phyloP scores from a whole-genome alignment of 768 basidiomycete species.

The Pilatotrama ljubarskyi region DNA sequence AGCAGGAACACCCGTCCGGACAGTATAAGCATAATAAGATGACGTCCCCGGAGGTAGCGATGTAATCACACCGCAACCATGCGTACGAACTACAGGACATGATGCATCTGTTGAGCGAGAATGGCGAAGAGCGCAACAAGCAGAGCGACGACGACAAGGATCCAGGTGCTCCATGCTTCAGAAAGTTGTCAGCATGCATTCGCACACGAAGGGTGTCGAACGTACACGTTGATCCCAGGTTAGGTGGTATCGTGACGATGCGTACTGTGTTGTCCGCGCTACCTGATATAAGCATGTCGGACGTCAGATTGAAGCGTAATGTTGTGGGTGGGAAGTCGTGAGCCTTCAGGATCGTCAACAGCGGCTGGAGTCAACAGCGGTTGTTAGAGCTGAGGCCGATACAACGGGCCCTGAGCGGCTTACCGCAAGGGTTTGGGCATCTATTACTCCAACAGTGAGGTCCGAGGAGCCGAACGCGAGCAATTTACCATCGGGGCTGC shows the following conservation, averaged over 20 bases:
- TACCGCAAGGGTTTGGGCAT: slow-evolving; percentile 76
- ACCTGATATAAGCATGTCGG: slow-evolving; percentile 80
- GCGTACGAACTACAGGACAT: not conserved
- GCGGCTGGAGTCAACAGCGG: slow-evolving; percentile 54
- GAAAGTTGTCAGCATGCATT: not conserved
- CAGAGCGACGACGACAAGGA: slow-evolving; percentile 30
- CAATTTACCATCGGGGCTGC: slow-evolving; percentile 76
- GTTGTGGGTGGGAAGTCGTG: slow-evolving; percentile 95
- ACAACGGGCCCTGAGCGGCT: slow-evolving; percentile 26
- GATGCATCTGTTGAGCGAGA: slow-evolving; percentile 29
- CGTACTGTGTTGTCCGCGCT: slow-evolving; percentile 90
- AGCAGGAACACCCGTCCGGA: slow-evolving; percentile 3
- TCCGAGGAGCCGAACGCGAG: slow-evolving; percentile 89
- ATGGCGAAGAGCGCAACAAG: slow-evolving; percentile 36
- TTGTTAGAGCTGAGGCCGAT: not conserved
- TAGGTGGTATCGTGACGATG: slow-evolving; percentile 69
- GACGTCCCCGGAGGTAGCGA: not conserved
- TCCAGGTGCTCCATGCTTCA: slow-evolving; percentile 32
- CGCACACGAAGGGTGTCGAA: slow-evolving; percentile 13
- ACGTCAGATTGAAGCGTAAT: slow-evolving; percentile 82
- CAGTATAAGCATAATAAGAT: slow-evolving; percentile 10
- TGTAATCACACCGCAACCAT: not conserved
- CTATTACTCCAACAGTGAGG: slow-evolving; percentile 79
- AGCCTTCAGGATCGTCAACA: slow-evolving; percentile 85
- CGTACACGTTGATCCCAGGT: slow-evolving; percentile 54